Evolutionary conservation across 2,329 filamentous ascomycete genomes (phyloP).

Genomic region (Fusarium illudens): DNA sequence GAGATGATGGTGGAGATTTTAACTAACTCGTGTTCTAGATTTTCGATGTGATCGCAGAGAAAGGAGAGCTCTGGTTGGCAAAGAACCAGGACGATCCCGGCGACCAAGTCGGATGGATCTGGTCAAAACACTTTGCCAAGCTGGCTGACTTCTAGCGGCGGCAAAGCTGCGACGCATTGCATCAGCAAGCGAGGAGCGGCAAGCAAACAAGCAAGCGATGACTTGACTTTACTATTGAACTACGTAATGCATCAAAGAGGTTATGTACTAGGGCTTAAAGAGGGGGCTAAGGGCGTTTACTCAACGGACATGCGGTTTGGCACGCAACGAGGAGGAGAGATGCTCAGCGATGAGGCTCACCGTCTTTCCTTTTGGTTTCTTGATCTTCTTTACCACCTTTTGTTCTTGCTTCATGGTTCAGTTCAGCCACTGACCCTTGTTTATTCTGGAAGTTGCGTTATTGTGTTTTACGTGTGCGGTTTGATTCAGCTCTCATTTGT

Average conservation of each 20-base stretch:
- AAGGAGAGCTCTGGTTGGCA: constrained; percentile 96
- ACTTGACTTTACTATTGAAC: constrained; percentile 26
- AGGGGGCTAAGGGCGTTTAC: constrained; percentile 38
- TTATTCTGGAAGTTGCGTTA: constrained; percentile 21
- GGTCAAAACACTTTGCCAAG: constrained; percentile 96
- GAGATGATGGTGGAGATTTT: background rate
- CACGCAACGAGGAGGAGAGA: constrained; percentile 29
- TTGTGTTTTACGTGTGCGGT: constrained; percentile 21
- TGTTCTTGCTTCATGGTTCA: constrained; percentile 9
- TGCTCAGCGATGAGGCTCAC: constrained; percentile 18
- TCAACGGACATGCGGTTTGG: constrained; percentile 31
- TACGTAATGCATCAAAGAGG: constrained; percentile 38
- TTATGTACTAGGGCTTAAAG: constrained; percentile 38
- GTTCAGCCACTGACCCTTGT: constrained; percentile 14
- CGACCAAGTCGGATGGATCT: constrained; percentile 92
- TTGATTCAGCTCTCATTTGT: constrained; percentile 31
- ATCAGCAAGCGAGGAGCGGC: constrained; percentile 25
- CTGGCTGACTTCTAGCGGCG: constrained; percentile 59
- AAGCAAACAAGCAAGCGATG: constrained; percentile 17
- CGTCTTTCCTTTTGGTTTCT: constrained; percentile 24
- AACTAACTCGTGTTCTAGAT: constrained; percentile 58
- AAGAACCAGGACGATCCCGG: constrained; percentile 92
- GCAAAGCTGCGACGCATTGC: constrained; percentile 15
- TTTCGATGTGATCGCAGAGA: constrained; percentile 93
- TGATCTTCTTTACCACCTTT: constrained; percentile 23